Evolutionary conservation across 2,329 filamentous ascomycete species (phyloP), one percentile per base, ranked within the genome.

Genomic region (Fonsecaea erecta): DNA sequence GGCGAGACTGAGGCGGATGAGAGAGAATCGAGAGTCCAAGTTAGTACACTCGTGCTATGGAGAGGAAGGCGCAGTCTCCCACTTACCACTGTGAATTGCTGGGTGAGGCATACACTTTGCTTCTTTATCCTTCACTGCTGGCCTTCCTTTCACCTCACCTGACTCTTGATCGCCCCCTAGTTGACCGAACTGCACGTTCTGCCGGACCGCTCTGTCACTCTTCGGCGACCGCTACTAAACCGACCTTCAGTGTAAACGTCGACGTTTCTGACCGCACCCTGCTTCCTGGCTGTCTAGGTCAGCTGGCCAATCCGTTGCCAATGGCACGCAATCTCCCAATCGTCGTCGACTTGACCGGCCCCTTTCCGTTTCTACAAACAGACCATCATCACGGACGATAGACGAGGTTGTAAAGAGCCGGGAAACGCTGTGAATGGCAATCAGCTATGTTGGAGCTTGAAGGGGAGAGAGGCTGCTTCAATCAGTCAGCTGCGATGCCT

Each of bases 11-110:
- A 60, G 40, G 12, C 9, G 30, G 43, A 34, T 18, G 43, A 21
- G 52, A 46, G 34, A 28, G n/a, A 43, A 30, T 48, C 14, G n/a
- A 46, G 21, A 30, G 55, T 16, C 24, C 2, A 48, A 58, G 55
- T 58, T 16, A 58, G 55, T 37, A 12, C 16, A 11, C n/a, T 16
- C 12, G 18, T 58, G 55, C 18, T 30, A 26, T 18, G 5, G 37
- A 14, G 43, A 30, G 37, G 55, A 58, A 46, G 28, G 35, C 35
- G 55, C 35, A 3, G 16, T 18, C 35, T 24, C 18, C 12, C 7
- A 58, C 55, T 48, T 30, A 58, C 55, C 55, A 43, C 37, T 43
- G 43, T 46, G 43, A 58, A 12, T 21, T 48, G 37, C 34, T 58
- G 55, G 37, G 14, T 21, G 37, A 40, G 55, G 28, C 37, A 37